Evolutionary conservation across 2,329 filamentous ascomycete species (phyloP).

Genomic region (Coniochaeta pulveracea): DNA sequence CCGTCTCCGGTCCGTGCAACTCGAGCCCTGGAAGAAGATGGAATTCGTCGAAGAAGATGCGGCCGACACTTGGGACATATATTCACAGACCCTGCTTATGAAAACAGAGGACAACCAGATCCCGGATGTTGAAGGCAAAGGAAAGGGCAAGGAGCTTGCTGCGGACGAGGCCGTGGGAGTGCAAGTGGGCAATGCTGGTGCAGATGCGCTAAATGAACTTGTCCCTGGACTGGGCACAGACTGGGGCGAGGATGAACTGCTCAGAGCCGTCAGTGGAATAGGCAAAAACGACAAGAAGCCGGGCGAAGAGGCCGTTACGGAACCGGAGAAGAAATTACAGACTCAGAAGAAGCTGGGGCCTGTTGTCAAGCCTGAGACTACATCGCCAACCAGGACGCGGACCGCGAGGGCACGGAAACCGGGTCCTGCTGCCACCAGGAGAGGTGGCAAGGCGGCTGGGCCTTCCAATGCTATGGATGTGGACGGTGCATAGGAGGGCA

Average conservation of each 20-base stretch:
- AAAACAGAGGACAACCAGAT: conserved; percentile 13
- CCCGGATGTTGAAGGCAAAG: conserved; percentile 13
- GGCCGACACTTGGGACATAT: conserved; percentile 63
- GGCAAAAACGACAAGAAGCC: conserved; percentile 17
- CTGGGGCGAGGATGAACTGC: conserved; percentile 31
- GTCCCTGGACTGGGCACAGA: conserved; percentile 26
- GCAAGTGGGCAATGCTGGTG: conserved; percentile 6
- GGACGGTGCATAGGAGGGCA: no score
- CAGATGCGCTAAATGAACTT: conserved; percentile 20
- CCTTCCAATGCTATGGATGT: no score
- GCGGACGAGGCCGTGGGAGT: conserved; percentile 6
- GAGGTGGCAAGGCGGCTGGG: no score
- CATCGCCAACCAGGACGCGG: no score
- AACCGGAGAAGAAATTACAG: no score
- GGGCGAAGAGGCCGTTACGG: conserved; percentile 9
- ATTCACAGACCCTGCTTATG: conserved; percentile 61
- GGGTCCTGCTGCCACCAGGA: no score
- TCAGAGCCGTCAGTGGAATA: conserved; percentile 34
- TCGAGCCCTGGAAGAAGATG: conserved; percentile 71
- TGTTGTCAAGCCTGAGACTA: no score
- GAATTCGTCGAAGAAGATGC: conserved; percentile 75
- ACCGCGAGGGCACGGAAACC: no score
- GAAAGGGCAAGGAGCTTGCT: conserved; percentile 14
- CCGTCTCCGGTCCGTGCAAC: conserved; percentile 66
- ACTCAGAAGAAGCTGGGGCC: no score